phyloP scores from a whole-genome alignment of 331 rosid species.

The Rosa hybrid region DNA sequence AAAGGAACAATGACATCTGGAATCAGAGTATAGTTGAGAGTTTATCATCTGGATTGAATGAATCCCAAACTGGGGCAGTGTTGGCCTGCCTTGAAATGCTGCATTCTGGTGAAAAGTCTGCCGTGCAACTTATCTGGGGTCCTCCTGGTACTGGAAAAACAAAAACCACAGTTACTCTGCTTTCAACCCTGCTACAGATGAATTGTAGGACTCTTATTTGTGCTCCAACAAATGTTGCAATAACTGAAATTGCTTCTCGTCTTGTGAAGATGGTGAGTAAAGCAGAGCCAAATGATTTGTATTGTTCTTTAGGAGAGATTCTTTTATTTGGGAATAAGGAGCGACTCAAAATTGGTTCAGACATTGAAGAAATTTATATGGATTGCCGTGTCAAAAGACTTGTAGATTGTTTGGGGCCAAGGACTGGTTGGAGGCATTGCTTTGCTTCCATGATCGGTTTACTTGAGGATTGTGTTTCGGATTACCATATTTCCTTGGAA shows the following conservation, averaged over 20 bases:
- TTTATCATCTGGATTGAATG: constrained; percentile 38
- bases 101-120: constrained; percentile 37
- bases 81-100: constrained; percentile 47
- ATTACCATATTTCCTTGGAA: constrained; percentile 37
- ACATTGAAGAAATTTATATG: constrained; percentile 29
- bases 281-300: background rate
- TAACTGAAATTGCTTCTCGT: constrained; percentile 51
- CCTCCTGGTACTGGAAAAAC: constrained; percentile 84
- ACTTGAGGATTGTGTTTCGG: constrained; percentile 60
- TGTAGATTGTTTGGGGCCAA: constrained; percentile 41
- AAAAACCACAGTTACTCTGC: constrained; percentile 46
- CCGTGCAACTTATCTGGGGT: constrained; percentile 66
- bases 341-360: constrained; percentile 38
- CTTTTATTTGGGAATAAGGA: constrained; percentile 54
- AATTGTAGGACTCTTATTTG: constrained; percentile 55
- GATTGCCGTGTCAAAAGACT: constrained; percentile 43
- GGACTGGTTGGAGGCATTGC: constrained; percentile 55
- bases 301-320: constrained; percentile 51
- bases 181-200: constrained; percentile 42
- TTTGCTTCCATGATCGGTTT: constrained; percentile 51
- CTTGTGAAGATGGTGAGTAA: constrained; percentile 43
- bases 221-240: constrained; percentile 73
- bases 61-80: constrained; percentile 54
- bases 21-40: constrained; percentile 28
- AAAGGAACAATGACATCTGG: constrained; percentile 7